A percentile compares a stretch with the other conserved stretches of the same genome.
Conservation (phyloP, 2,329 filamentous ascomycete genomes). For the Alternaria novae-zelandiae region DNA sequence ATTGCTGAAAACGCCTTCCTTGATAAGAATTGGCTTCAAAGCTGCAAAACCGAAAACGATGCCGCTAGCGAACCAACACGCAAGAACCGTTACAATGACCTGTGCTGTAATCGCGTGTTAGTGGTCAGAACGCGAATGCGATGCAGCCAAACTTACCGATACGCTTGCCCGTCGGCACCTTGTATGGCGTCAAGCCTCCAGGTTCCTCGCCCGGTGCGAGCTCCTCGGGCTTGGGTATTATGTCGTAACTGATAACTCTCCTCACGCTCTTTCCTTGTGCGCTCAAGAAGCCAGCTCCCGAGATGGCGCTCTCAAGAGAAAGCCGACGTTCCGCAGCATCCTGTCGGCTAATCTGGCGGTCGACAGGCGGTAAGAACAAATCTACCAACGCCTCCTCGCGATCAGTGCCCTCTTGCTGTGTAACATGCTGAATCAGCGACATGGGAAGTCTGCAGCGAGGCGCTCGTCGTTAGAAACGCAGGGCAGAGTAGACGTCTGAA, state of each 20-base stretch:
- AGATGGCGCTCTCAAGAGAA: constrained; percentile 38
- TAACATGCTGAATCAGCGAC: constrained; percentile 61
- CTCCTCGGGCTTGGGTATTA: constrained; percentile 50
- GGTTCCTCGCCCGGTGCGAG: constrained; percentile 47
- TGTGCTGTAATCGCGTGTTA: constrained; percentile 35
- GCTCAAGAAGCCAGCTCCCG: constrained; percentile 25
- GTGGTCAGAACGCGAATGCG: constrained; percentile 7
- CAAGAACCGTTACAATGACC: constrained; percentile 43
- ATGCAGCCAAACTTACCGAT: constrained; percentile 35
- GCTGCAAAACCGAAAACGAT: constrained; percentile 52
- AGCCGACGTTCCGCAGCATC: constrained; percentile 38
- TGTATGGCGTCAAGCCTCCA: constrained; percentile 57
- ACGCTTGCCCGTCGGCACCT: constrained; percentile 51
- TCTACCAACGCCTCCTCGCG: constrained; percentile 50
- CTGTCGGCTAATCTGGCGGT: constrained; percentile 38
- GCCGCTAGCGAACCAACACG: constrained; percentile 50
- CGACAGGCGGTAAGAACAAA: constrained; percentile 44
- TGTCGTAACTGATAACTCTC: constrained; percentile 57
- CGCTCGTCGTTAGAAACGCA: constrained; percentile 14
- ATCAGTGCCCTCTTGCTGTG: constrained; percentile 57
- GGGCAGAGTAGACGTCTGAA: constrained; percentile 5
- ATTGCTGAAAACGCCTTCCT: constrained; percentile 47
- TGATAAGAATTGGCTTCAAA: constrained; percentile 49
- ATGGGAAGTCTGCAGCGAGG: constrained; percentile 40
- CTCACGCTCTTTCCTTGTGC: constrained; percentile 42